phyloP scores from a whole-genome alignment of 371 early-diverging fungal genomes.

The Rhizopus delemar region DNA sequence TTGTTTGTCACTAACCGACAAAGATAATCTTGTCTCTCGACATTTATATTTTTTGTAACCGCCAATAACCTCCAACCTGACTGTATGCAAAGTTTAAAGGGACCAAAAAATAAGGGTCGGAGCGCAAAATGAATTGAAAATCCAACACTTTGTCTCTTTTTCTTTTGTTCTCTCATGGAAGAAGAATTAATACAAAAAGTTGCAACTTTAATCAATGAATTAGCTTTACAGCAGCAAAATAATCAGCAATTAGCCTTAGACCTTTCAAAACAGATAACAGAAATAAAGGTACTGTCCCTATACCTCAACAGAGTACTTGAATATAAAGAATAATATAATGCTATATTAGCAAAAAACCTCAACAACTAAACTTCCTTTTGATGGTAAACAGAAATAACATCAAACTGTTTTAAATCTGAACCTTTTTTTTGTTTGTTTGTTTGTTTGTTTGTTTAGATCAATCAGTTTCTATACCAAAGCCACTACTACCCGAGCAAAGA shows the following conservation, averaged over 20 bases:
- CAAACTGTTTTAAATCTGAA: neutral
- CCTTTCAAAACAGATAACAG: slow-evolving; percentile 22
- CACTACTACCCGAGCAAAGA: slow-evolving; percentile 18
- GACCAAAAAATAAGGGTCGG: too few relatives aligned
- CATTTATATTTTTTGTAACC: too few relatives aligned
- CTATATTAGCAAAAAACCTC: slow-evolving; percentile 13
- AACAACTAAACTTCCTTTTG: slow-evolving; percentile 3
- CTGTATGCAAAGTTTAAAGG: too few relatives aligned
- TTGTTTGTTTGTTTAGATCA: slow-evolving; percentile 1
- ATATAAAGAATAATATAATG: too few relatives aligned
- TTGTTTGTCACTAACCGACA: too few relatives aligned
- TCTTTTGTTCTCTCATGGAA: slow-evolving; percentile 23
- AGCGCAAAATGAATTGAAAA: too few relatives aligned
- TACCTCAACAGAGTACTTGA: neutral
- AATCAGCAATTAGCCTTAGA: slow-evolving; percentile 36
- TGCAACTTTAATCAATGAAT: slow-evolving; percentile 34
- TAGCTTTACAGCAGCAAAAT: slow-evolving; percentile 32
- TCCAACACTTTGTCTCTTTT: neutral
- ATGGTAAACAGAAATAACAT: slow-evolving; percentile 7
- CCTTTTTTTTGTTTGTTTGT: neutral
- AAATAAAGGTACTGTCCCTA: slow-evolving; percentile 31
- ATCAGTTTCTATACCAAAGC: neutral
- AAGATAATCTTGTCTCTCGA: too few relatives aligned
- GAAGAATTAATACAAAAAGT: slow-evolving; percentile 37
- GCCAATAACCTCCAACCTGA: too few relatives aligned